A percentile compares a stretch with the other conserved stretches of the same genome.
phyloP scores from a whole-genome alignment of 2,329 filamentous ascomycete species.

The Fusarium robinianum region DNA sequence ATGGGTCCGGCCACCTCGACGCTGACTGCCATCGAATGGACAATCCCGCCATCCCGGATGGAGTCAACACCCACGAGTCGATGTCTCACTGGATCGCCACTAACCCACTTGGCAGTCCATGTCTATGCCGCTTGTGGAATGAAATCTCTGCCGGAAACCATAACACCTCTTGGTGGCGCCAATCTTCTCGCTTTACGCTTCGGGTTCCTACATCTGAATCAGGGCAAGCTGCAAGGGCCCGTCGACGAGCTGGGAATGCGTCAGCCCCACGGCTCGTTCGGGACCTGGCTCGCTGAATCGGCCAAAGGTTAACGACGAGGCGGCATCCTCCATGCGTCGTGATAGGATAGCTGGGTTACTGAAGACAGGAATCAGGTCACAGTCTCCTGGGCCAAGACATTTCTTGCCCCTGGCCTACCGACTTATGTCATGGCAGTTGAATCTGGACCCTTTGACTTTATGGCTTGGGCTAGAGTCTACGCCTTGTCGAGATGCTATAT shows the following conservation, averaged over 20 bases:
- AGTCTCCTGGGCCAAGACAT: neutral
- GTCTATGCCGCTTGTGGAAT: slow-evolving; percentile 13
- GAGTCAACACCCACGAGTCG: slow-evolving; percentile 17
- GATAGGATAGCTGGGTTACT: neutral
- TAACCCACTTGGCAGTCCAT: neutral
- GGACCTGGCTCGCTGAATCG: neutral
- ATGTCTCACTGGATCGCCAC: slow-evolving; percentile 19
- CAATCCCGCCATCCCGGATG: neutral
- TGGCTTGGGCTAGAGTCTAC: neutral
- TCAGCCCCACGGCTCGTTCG: slow-evolving; percentile 7
- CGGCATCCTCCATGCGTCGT: slow-evolving; percentile 3
- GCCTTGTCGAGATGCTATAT: slow-evolving; percentile 14
- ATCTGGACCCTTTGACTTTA: slow-evolving; percentile 6
- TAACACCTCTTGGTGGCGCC: slow-evolving; percentile 5
- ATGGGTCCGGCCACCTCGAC: too few species aligned
- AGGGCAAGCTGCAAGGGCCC: slow-evolving; percentile 7
- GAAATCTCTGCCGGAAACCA: slow-evolving; percentile 7
- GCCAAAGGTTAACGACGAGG: slow-evolving; percentile 21
- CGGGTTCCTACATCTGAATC: neutral
- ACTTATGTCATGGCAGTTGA: neutral
- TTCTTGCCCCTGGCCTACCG: neutral
- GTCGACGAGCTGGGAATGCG: slow-evolving; percentile 14
- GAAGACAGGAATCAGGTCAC: neutral
- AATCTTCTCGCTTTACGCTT: neutral
- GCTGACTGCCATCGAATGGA: slow-evolving; percentile 11